These are phyloP conservation scores for Stemphylium beticola DNA, from an alignment of 2,329 filamentous ascomycete species.

Conservation along the genomic window DNA sequence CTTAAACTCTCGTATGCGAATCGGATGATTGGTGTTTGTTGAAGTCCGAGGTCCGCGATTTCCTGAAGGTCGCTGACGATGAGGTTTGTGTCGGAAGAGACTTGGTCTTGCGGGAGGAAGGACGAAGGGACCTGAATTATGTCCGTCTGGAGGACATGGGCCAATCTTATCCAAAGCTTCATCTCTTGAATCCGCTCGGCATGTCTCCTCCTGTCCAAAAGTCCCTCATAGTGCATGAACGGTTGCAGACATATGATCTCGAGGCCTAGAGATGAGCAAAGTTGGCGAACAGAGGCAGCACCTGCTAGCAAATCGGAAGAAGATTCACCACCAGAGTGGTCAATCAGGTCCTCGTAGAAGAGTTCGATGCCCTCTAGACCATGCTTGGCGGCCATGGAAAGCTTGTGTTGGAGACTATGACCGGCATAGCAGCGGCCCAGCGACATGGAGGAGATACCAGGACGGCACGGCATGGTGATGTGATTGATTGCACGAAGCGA, in stretches of 20 bases:
- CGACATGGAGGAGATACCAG: slow-evolving; percentile 78
- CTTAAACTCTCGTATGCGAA: slow-evolving; percentile 77
- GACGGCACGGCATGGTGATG: slow-evolving; percentile 58
- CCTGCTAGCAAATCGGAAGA: slow-evolving; percentile 61
- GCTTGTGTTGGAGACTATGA: slow-evolving; percentile 70
- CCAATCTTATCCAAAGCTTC: slow-evolving; percentile 72
- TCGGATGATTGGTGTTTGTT: slow-evolving; percentile 62
- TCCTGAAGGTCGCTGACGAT: slow-evolving; percentile 68
- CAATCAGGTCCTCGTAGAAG: slow-evolving; percentile 77
- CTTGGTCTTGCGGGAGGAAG: slow-evolving; percentile 64
- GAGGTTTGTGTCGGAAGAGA: slow-evolving; percentile 59
- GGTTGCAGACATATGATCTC: slow-evolving; percentile 74
- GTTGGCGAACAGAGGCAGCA: slow-evolving; percentile 61
- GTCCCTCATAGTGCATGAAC: slow-evolving; percentile 78
- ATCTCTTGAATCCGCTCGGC: slow-evolving; percentile 66
- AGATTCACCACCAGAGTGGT: slow-evolving; percentile 59
- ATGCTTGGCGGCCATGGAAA: slow-evolving; percentile 69
- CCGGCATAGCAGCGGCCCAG: slow-evolving; percentile 72
- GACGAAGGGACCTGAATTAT: slow-evolving; percentile 76
- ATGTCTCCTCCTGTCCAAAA: slow-evolving; percentile 67
- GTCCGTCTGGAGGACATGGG: slow-evolving; percentile 68
- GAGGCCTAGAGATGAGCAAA: slow-evolving; percentile 64
- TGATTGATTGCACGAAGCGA: not conserved
- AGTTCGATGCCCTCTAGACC: slow-evolving; percentile 75
- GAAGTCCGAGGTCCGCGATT: slow-evolving; percentile 70